Base-by-base conservation (phyloP, 192 early-diverging fungal species). In the Dissophora ornata region DNA sequence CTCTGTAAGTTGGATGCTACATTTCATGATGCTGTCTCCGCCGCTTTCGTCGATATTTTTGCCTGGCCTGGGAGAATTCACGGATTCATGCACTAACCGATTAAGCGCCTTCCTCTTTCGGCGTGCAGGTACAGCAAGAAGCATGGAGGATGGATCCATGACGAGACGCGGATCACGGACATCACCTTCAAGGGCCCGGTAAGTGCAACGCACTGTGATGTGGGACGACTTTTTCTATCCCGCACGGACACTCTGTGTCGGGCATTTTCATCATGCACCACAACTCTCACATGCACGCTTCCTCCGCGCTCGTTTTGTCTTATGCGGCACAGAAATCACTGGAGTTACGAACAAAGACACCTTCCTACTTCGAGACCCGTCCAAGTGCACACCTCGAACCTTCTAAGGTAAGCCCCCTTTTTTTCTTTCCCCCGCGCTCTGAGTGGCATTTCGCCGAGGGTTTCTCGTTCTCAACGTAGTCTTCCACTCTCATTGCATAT, bases 71-170 rank as follows among this genome's bases (percentile, higher is more conserved):
- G n/a, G n/a, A n/a, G n/a, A n/a, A n/a, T n/a, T n/a, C n/a, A n/a
- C n/a, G n/a, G n/a, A n/a, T n/a, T n/a, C n/a, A n/a, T n/a, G n/a
- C n/a, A n/a, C n/a, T n/a, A n/a, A n/a, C n/a, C n/a, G n/a, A n/a
- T n/a, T n/a, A n/a, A n/a, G n/a, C 30, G 3, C 49, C 21, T 3
- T 56, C 29, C 21, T 47, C 16, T 12, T 41, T 22, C 41, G 16
- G 18, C 19, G 24, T 48, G 32, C 11, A 77, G 73, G 63, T 77
- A 67, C 42, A 77, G 73, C 50, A 77, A 32, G 40, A 77, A 77
- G n/a, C 73, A 77, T 29, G 73, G 64, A 13, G 73, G 73, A 13
- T 77, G 73, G 73, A 67, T 67, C 21, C 73, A 77, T n/a, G 73
- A 77, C 21, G 54, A 67, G 13, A 77, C 65, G 11, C 63, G 52